phyloP scores from a whole-genome alignment of 2,329 filamentous ascomycete genomes.

The Aspergillus tanneri region DNA sequence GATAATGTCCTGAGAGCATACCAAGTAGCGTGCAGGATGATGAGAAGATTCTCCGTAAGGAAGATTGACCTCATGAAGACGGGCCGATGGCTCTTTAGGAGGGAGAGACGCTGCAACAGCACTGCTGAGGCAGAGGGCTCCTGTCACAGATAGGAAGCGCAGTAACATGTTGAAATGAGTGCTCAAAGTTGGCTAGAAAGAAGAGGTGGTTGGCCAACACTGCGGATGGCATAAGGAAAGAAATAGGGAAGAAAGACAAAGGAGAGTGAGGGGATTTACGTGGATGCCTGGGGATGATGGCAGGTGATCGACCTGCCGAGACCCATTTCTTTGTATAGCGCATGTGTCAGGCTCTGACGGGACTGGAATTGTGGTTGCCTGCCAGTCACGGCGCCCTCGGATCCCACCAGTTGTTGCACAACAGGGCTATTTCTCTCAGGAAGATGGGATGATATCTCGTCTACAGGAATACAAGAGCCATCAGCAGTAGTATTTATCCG shows the following conservation, averaged over 20 bases:
- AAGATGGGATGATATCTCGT: too few relatives aligned
- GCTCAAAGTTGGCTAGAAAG: neutral
- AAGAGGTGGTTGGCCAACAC: too few relatives aligned
- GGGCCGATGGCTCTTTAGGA: neutral
- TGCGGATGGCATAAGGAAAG: neutral
- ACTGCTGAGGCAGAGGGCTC: slow-evolving; percentile 13
- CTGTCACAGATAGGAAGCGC: slow-evolving; percentile 15
- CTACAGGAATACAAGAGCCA: too few relatives aligned
- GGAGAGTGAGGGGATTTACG: too few relatives aligned
- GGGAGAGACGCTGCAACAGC: slow-evolving; percentile 9
- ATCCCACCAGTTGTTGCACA: neutral
- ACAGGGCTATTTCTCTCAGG: too few relatives aligned
- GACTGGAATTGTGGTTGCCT: neutral
- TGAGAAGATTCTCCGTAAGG: slow-evolving; percentile 10
- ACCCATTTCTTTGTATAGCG: neutral
- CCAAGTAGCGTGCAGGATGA: neutral
- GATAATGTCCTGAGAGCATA: too few relatives aligned
- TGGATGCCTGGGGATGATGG: neutral
- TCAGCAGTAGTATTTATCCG: too few relatives aligned
- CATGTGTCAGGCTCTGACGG: neutral
- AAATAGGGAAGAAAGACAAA: neutral
- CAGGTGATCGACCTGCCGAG: neutral
- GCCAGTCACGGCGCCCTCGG: neutral
- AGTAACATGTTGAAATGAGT: slow-evolving; percentile 13
- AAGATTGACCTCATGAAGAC: slow-evolving; percentile 16